phyloP scores from a whole-genome alignment of 805 yeast species.

The Candida chilensis region DNA sequence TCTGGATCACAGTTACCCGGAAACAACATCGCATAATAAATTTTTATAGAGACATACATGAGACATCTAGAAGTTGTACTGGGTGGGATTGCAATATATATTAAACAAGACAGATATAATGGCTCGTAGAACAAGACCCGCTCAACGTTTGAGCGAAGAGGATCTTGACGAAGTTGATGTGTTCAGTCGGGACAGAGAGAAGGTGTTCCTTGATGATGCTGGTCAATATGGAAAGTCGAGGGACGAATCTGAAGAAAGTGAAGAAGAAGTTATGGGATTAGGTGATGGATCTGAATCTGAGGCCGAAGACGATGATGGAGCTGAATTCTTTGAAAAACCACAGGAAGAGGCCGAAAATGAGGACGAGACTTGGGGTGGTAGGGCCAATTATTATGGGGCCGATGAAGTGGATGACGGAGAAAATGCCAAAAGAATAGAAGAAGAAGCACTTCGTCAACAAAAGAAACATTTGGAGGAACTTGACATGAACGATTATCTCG shows the following conservation, averaged over 20 bases:
- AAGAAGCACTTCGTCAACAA: constrained; percentile 83
- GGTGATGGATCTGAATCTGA: constrained; percentile 23
- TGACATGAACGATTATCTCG: constrained; percentile 65
- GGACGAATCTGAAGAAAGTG: constrained; percentile 33
- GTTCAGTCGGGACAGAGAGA: constrained; percentile 52
- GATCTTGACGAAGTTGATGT: constrained; percentile 63
- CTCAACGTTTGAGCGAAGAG: not conserved
- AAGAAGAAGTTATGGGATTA: constrained; percentile 46
- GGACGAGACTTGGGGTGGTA: constrained; percentile 31
- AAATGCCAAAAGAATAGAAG: constrained; percentile 68
- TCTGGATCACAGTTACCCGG: no score
- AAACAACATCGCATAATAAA: no score
- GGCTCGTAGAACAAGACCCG: constrained; percentile 9
- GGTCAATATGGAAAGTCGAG: constrained; percentile 26
- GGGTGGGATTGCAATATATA: no score
- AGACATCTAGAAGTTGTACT: no score
- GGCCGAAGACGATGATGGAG: constrained; percentile 41
- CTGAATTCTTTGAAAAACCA: constrained; percentile 29
- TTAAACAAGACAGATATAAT: constrained; percentile 9
- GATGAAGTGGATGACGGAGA: constrained; percentile 67
- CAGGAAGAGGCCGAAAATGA: constrained; percentile 13
- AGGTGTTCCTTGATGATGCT: constrained; percentile 47
- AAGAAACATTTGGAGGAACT: constrained; percentile 70
- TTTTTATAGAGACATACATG: no score
- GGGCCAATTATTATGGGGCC: constrained; percentile 46